These are phyloP conservation scores for Linum tenue DNA, from an alignment of 345 rosid species.

Conservation along the genomic window DNA sequence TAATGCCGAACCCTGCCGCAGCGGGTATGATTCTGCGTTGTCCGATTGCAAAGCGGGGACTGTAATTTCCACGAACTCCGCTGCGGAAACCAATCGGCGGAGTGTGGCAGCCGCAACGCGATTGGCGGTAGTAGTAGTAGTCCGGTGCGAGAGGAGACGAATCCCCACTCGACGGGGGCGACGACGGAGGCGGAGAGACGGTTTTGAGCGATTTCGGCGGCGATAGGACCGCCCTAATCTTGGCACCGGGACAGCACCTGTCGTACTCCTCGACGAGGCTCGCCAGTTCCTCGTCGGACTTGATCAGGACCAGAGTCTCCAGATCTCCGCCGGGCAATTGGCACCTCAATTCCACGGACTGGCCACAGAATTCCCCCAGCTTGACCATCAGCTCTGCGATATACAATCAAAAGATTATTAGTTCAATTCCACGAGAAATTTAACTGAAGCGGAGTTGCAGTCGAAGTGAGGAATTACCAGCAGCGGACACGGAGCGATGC, in stretches of 20 bases:
- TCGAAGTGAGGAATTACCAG: slow-evolving; percentile 39
- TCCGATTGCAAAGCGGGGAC: not conserved
- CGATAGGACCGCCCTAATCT: slow-evolving; percentile 21
- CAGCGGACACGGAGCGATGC: slow-evolving; percentile 46
- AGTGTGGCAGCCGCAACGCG: slow-evolving; percentile 12
- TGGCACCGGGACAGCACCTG: slow-evolving; percentile 12
- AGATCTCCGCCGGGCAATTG: slow-evolving; percentile 70
- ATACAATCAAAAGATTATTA: not conserved
- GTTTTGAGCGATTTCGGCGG: slow-evolving; percentile 30
- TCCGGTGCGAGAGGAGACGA: slow-evolving; percentile 1
- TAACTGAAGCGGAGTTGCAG: too few relatives aligned
- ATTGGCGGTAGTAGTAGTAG: slow-evolving; percentile 2
- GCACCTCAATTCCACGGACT: slow-evolving; percentile 49
- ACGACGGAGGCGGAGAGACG: slow-evolving; percentile 39
- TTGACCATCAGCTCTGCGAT: slow-evolving; percentile 49
- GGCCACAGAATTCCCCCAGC: slow-evolving; percentile 49
- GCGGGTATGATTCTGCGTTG: not conserved
- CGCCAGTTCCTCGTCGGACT: slow-evolving; percentile 65
- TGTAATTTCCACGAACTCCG: not conserved
- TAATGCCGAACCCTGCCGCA: too few relatives aligned
- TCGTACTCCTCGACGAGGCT: slow-evolving; percentile 28
- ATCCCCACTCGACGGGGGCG: slow-evolving; percentile 32
- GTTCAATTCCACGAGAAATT: not conserved
- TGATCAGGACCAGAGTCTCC: slow-evolving; percentile 67
- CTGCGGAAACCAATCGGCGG: slow-evolving; percentile 23